Base-by-base conservation (phyloP, 768 basidiomycete species). In the Lanmaoa pseudosensibilis region DNA sequence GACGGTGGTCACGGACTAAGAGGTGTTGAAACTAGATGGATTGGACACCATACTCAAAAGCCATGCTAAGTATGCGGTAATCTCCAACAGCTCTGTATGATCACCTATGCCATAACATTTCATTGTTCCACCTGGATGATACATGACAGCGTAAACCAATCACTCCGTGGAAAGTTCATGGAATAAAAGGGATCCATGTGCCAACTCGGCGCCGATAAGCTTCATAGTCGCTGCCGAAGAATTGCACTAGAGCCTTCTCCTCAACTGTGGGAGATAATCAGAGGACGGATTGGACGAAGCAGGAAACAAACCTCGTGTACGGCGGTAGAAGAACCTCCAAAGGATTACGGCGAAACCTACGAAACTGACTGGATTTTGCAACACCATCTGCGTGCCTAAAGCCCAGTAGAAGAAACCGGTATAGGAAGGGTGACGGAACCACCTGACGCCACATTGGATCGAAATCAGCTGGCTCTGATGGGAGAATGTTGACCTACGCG, bases 361-460 rank as follows among this genome's bases (percentile, higher is more conserved):
- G 60, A 91, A 85, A 15, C 85, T 85, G 16, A 94, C 32, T 0
- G 90, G 83, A 68, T 98, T 99, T 67, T 94, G 94, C 21, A 98
- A 78, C 1, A 93, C 82, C 37, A 98, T 74, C 69, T 99, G 97
- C 0, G 94, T 97, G 2, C 95, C 94, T 27, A 99, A 66, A 0
- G 94, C 94, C 97, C 97, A 98, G 71, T 96, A 98, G 72, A 91
- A 96, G 77, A 98, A 99, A 2, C 95, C 97, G 2, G 92, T 84
- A 64, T 99, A 99, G 0, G 96, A 97, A 12, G 97, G 97, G 73
- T 99, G 97, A 15, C 97, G 85, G 58, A 86, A 88, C 83, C 61
- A 70, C 23, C 68, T 69, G 34, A 41, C 41, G 30, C 21, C 46
- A 38, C 8, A 33, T 38, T 21, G 34, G 16, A 10, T 46, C 23